Evolutionary conservation across 1,284 basidiomycete genomes (phyloP).

Genomic region (Trametes versicolor): DNA sequence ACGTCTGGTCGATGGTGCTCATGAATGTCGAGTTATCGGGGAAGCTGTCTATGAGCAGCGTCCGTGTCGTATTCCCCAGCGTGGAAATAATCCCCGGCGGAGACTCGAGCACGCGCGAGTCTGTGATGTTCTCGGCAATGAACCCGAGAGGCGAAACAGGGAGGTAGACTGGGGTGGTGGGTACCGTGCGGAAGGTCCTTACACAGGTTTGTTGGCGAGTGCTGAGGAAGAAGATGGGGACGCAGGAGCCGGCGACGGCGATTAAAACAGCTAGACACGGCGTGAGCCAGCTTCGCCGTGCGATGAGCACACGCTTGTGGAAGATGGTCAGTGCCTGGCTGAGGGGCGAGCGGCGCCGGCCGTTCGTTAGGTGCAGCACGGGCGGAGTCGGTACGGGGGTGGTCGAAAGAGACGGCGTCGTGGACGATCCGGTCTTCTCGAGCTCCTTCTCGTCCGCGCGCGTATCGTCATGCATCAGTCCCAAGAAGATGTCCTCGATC

Average conservation of each 20-base stretch:
- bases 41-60: conserved; percentile 51
- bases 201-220: conserved; percentile 61
- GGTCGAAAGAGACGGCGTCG: conserved; percentile 28
- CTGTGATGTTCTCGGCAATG: conserved; percentile 29
- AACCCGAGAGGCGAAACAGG: conserved; percentile 52
- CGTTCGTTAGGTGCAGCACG: conserved; percentile 56
- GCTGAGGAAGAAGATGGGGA: conserved; percentile 72
- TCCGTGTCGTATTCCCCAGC: conserved; percentile 49
- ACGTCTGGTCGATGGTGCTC: conserved; percentile 56
- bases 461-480: conserved; percentile 66
- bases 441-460: conserved; percentile 31
- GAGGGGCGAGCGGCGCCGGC: conserved; percentile 60
- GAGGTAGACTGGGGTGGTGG: conserved; percentile 57
- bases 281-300: conserved; percentile 74
- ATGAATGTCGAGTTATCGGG: conserved; percentile 65
- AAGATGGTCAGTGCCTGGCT: conserved; percentile 76
- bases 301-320: conserved; percentile 74
- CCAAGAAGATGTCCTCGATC: conserved; percentile 84
- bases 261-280: conserved; percentile 68
- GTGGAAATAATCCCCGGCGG: conserved; percentile 57
- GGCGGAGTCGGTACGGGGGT: conserved; percentile 23
- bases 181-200: conserved; percentile 47
- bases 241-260: conserved; percentile 69
- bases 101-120: conserved; percentile 49
- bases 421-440: conserved; percentile 29